Evolutionary conservation across 129 eudicot species (phyloP).

Genomic region (sunflower (Helianthus annuus)): HanXRQr2.0-SUNRISE NC_035447.2:109298225-109298724

Average conservation of each 20-base stretch:
- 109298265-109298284: background rate
- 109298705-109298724: conserved; percentile 45
- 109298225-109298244: too few species aligned
- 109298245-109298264: background rate
- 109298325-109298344: conserved; percentile 9
- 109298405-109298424: conserved; percentile 37
- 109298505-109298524: conserved; percentile 49
- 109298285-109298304: background rate
- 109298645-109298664: conserved; percentile 66
- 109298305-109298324: background rate
- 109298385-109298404: conserved; percentile 55
- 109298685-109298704: conserved; percentile 13
- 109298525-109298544: background rate
- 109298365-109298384: conserved; percentile 9
- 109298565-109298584: background rate
- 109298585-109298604: conserved; percentile 6
- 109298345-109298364: conserved; percentile 26
- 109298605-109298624: conserved; percentile 35
- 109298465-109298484: conserved; percentile 53
- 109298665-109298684: conserved; percentile 28
- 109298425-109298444: conserved; percentile 34
- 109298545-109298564: conserved; percentile 38
- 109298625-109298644: conserved; percentile 59
- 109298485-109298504: conserved; percentile 56
- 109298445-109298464: conserved; percentile 42